Evolutionary conservation across 495 filamentous ascomycete genomes (phyloP).

Genomic region (Penicillium lagena): DNA sequence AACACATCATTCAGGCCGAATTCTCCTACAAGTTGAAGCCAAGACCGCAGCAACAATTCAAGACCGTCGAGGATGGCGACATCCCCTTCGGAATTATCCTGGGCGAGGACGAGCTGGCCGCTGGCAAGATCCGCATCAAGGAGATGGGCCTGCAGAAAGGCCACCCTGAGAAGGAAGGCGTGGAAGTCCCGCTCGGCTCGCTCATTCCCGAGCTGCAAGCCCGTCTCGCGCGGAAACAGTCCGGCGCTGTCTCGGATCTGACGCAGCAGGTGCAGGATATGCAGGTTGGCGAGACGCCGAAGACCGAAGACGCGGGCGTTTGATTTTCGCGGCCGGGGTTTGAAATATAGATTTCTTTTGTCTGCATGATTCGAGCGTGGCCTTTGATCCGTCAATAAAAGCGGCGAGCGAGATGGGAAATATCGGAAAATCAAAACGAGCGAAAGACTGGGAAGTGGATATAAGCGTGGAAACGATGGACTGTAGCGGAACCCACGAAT

Average conservation of each 20-base stretch:
- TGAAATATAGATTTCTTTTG: no score
- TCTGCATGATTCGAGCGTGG: no score
- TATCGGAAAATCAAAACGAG: constrained; percentile 1
- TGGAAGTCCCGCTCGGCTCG: constrained; percentile 55
- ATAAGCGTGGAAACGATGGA: neutral
- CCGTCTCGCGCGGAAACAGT: constrained; percentile 21
- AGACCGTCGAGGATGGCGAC: constrained; percentile 63
- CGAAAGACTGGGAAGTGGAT: neutral
- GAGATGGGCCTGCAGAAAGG: constrained; percentile 72
- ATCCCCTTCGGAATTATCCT: constrained; percentile 73
- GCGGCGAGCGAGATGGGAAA: no score
- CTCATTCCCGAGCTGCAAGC: constrained; percentile 57
- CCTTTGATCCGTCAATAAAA: no score
- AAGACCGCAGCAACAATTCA: constrained; percentile 72
- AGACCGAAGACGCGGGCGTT: constrained; percentile 11
- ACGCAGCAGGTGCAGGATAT: constrained; percentile 18
- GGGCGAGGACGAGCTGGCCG: constrained; percentile 70
- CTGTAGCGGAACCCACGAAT: constrained; percentile 1
- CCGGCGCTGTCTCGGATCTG: constrained; percentile 10
- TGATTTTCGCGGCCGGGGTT: neutral
- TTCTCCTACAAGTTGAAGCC: constrained; percentile 77
- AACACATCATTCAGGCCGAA: constrained; percentile 48
- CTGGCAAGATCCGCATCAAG: constrained; percentile 76
- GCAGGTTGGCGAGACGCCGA: constrained; percentile 9
- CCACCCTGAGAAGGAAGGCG: constrained; percentile 82